A percentile compares a stretch with the other conserved stretches of the same genome.
phyloP scores from a whole-genome alignment of 345 rosid species.

The Lagerstroemia speciosa region DNA sequence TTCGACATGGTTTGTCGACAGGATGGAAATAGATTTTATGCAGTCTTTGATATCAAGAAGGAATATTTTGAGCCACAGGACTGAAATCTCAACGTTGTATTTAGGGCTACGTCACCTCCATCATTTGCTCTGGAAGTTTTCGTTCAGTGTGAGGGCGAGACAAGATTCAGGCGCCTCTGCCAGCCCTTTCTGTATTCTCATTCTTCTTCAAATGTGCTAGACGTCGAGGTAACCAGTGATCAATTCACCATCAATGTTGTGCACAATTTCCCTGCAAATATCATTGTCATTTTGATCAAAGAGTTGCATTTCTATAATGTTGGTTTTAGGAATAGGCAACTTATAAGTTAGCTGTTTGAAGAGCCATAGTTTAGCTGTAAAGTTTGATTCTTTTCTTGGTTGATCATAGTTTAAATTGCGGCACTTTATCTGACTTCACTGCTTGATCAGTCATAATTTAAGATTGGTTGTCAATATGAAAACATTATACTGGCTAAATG shows the following conservation, averaged over 20 bases:
- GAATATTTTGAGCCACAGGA: too few relatives aligned
- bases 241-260: background rate
- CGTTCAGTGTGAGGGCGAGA: slow-evolving; percentile 86
- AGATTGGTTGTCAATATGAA: background rate
- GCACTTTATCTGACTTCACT: background rate
- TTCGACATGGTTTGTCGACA: background rate
- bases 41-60: background rate
- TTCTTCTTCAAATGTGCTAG: slow-evolving; percentile 89
- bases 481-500: background rate
- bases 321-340: background rate
- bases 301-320: background rate
- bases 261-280: background rate
- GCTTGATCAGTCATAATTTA: background rate
- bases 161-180: slow-evolving; percentile 93
- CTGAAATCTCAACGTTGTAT: background rate
- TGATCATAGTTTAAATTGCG: background rate
- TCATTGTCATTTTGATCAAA: background rate
- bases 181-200: slow-evolving; percentile 93
- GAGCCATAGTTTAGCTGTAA: background rate
- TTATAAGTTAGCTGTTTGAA: background rate
- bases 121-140: slow-evolving; percentile 98
- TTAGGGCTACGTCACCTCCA: slow-evolving; percentile 93
- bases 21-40: background rate
- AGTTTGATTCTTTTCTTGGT: background rate
- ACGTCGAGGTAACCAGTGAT: slow-evolving; percentile 62